Evolutionary conservation across 352 stramenopile genomes (phyloP).

Genomic region (Saprolegnia parasitica): DNA sequence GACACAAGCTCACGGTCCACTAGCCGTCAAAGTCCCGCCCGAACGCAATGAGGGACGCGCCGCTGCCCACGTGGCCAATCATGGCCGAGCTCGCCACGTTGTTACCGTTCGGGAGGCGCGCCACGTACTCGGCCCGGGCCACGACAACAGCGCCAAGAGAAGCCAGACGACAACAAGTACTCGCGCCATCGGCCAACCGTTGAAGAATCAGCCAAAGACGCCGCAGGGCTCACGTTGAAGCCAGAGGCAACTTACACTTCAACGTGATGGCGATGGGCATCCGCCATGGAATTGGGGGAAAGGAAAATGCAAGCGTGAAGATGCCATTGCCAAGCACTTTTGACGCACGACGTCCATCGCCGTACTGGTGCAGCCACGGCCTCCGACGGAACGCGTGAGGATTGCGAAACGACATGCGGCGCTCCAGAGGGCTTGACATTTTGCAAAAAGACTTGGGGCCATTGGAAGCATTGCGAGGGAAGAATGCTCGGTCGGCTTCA

Average conservation of each 20-base stretch:
- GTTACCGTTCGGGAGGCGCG: conserved; percentile 11
- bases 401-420: too few relatives aligned
- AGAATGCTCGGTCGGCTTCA: too few relatives aligned
- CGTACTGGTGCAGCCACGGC: too few relatives aligned
- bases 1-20: conserved; percentile 34
- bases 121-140: background rate
- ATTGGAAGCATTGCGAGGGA: too few relatives aligned
- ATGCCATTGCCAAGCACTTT: too few relatives aligned
- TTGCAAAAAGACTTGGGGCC: too few relatives aligned
- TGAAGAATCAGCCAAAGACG: background rate
- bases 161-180: too few relatives aligned
- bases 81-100: background rate
- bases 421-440: too few relatives aligned
- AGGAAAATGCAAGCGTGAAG: background rate
- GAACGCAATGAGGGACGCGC: conserved; percentile 25
- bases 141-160: too few relatives aligned
- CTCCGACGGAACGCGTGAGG: too few relatives aligned
- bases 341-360: too few relatives aligned
- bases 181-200: background rate
- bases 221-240: background rate
- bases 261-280: background rate
- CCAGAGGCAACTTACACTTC: background rate
- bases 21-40: conserved; percentile 29
- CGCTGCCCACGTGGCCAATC: background rate
- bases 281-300: background rate